Conservation (phyloP, 352 stramenopile genomes). For the Phytophthora hybrid region DNA sequence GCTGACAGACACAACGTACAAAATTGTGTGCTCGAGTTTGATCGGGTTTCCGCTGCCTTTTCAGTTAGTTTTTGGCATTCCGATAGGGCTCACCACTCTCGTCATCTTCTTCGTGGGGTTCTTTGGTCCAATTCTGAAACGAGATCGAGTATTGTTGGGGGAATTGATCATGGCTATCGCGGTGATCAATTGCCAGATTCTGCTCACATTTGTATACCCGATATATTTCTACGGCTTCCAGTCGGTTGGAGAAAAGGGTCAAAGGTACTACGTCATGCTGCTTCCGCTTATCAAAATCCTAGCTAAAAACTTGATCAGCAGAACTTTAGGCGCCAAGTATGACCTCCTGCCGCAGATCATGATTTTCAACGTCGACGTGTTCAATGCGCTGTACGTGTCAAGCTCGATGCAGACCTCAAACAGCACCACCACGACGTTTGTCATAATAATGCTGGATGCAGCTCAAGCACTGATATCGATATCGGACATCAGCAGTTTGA, state of each 20-base stretch:
- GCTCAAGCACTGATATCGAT: background rate
- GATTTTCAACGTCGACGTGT: background rate
- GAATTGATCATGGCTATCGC: constrained; percentile 1
- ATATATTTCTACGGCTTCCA: background rate
- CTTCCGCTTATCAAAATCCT: background rate
- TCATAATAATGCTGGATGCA: background rate
- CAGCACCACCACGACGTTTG: background rate
- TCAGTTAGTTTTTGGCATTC: constrained; percentile 4
- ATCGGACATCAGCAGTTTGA: background rate
- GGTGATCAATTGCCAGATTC: constrained; percentile 1
- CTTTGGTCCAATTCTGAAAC: background rate
- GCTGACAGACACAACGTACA: background rate
- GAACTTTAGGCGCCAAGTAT: background rate
- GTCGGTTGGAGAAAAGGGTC: background rate
- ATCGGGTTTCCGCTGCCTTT: background rate
- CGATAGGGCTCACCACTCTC: background rate
- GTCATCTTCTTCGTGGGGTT: constrained; percentile 1
- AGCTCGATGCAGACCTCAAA: background rate
- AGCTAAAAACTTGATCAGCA: background rate
- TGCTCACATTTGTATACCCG: background rate
- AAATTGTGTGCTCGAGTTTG: background rate
- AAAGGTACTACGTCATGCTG: background rate
- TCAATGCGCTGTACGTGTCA: background rate
- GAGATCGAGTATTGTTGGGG: background rate
- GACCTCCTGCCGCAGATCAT: background rate